These are phyloP conservation scores for Microcyclosporella mali DNA, from an alignment of 2,329 filamentous ascomycete genomes.

Conservation along the genomic window DNA sequence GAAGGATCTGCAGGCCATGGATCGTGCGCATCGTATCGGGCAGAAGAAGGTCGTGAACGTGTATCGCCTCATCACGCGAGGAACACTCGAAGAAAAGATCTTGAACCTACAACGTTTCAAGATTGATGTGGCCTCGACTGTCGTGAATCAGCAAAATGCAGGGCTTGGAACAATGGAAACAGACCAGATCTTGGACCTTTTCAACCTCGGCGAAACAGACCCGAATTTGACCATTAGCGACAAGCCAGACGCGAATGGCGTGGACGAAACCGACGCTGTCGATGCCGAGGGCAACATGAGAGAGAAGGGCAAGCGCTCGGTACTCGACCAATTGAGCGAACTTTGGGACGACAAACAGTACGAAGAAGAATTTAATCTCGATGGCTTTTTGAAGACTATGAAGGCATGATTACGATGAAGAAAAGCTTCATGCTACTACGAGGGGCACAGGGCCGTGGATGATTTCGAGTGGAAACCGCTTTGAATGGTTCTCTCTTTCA, in stretches of 20 bases:
- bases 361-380: constrained; percentile 94
- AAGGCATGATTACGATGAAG: constrained; percentile 40
- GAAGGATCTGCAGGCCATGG: constrained; percentile 98
- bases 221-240: constrained; percentile 29
- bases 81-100: constrained; percentile 97
- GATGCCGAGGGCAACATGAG: constrained; percentile 81
- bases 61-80: constrained; percentile 90
- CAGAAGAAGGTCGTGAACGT: constrained; percentile 99
- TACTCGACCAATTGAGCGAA: constrained; percentile 90
- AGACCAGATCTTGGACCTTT: constrained; percentile 93
- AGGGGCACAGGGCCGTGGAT: constrained; percentile 2
- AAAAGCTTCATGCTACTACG: not conserved
- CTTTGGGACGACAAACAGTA: constrained; percentile 97
- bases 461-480: not conserved
- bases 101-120: constrained; percentile 95
- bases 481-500: not conserved
- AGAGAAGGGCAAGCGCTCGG: constrained; percentile 93
- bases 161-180: constrained; percentile 95
- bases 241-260: constrained; percentile 48
- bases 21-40: constrained; percentile 93
- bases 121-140: constrained; percentile 95
- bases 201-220: constrained; percentile 76
- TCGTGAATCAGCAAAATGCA: constrained; percentile 98
- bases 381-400: constrained; percentile 94
- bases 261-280: constrained; percentile 67